Evolutionary conservation across 441 rosid genomes (phyloP), one percentile per base, ranked within the genome.

Genomic region (Daphne laureola): DNA sequence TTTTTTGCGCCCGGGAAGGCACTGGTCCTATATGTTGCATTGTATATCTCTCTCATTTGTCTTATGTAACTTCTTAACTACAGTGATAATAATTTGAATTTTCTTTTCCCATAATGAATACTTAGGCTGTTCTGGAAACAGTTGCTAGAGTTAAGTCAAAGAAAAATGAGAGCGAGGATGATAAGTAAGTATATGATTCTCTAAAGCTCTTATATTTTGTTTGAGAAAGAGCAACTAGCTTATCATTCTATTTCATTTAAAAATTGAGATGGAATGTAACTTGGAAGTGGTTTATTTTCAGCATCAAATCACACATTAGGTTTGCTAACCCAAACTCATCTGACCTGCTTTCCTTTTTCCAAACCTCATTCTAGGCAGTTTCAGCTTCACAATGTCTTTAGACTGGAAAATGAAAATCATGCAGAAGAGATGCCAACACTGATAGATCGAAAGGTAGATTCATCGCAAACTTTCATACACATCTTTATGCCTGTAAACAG

Each of bases 41-140:
- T 31, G 38, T 31, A 9, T 31, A 7, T 31, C 38, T 31, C 7
- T 31, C 4, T 31, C 38, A 31, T 31, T 31, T 9, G 7, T 31
- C 7, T 31, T 31, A 6, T 31, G 8, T 31, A 31, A 31, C n/a
- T 31, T 9, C 1, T 9, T 31, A 5, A 9, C 2, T 31, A 31
- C 8, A 31, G 6, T 31, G 58, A 55, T 62, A 27, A 27, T 54
- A 16, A 23, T 58, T 51, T 60, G 47, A 61, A 71, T 71, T 57
- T 57, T 12, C 68, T 56, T 16, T 16, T 67, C 64, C 43, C 6
- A 31, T 31, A 31, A 31, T 31, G 38, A 9, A 31, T 31, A 31
- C 11, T 71, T 83, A 81, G 95, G 90, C 95, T 59, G 86, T 81
- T 65, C 68, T 86, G 76, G 95, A 86, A 78, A 86, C 90, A 61